These are phyloP conservation scores for Syzygium jambos DNA, from an alignment of 345 rosid genomes.

Conservation along the genomic window DNA sequence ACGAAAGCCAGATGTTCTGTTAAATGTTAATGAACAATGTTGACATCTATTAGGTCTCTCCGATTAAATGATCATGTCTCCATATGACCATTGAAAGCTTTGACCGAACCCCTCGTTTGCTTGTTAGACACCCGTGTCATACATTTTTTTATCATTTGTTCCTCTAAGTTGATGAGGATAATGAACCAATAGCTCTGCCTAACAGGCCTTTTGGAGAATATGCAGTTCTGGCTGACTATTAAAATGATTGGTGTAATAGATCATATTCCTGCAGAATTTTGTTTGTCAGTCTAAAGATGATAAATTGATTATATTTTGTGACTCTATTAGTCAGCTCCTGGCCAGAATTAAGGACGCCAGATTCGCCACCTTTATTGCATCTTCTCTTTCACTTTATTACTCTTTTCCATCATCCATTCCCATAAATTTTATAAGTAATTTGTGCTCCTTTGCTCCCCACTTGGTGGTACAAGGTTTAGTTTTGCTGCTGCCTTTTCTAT, in stretches of 20 bases:
- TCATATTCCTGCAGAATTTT: not conserved
- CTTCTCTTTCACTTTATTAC: not conserved
- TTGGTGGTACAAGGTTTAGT: not conserved
- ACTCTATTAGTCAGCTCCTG: not conserved
- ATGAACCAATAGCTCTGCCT: not conserved
- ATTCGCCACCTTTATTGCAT: not conserved
- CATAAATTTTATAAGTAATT: not conserved
- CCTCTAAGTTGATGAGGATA: not conserved
- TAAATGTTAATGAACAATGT: not conserved
- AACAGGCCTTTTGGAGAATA: not conserved
- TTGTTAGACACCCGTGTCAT: not conserved
- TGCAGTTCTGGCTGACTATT: not conserved
- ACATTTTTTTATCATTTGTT: not conserved
- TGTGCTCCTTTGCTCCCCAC: not conserved
- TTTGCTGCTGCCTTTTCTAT: not conserved
- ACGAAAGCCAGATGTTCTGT: not conserved
- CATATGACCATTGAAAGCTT: not conserved
- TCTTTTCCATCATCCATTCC: not conserved
- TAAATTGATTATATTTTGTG: not conserved
- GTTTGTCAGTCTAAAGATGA: not conserved
- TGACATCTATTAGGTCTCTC: not conserved
- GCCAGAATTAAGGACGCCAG: not conserved
- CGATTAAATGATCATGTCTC: not conserved
- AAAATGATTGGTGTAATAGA: not conserved
- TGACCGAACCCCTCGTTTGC: not conserved